These are phyloP conservation scores for Penicillium crystallinum DNA, from an alignment of 495 filamentous ascomycete species.

Conservation along the genomic window DNA sequence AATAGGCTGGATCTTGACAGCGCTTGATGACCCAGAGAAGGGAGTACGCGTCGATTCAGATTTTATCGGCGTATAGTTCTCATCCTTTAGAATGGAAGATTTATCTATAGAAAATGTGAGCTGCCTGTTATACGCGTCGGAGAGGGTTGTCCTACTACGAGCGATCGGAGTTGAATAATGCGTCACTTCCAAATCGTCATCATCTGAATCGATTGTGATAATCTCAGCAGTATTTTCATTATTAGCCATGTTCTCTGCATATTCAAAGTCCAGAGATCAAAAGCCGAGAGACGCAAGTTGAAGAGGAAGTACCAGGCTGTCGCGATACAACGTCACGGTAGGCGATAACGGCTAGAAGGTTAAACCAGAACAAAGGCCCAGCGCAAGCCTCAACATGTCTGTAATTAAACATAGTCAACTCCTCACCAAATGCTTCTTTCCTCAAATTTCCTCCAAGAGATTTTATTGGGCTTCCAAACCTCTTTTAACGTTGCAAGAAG, in stretches of 20 bases:
- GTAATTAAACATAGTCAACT: not conserved
- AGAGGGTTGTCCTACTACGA: slow-evolving; percentile 12
- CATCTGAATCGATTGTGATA: slow-evolving; percentile 30
- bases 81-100: not conserved
- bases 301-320: slow-evolving; percentile 3
- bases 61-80: slow-evolving; percentile 3
- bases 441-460: too few species aligned
- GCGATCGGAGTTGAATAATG: slow-evolving; percentile 8
- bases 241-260: slow-evolving; percentile 15
- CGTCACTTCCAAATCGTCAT: slow-evolving; percentile 39
- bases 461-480: too few species aligned
- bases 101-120: slow-evolving; percentile 14
- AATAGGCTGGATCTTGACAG: slow-evolving; percentile 13
- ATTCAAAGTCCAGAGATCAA: not conserved
- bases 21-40: slow-evolving; percentile 13
- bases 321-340: not conserved
- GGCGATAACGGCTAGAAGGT: not conserved
- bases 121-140: slow-evolving; percentile 10
- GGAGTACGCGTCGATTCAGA: slow-evolving; percentile 1
- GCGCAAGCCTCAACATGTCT: not conserved
- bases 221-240: slow-evolving; percentile 18
- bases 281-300: not conserved
- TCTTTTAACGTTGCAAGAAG: not conserved
- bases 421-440: too few species aligned
- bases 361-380: not conserved